phyloP scores from a whole-genome alignment of 108 stramenopile species.

The Pseudonitzschia pungens region DNA sequence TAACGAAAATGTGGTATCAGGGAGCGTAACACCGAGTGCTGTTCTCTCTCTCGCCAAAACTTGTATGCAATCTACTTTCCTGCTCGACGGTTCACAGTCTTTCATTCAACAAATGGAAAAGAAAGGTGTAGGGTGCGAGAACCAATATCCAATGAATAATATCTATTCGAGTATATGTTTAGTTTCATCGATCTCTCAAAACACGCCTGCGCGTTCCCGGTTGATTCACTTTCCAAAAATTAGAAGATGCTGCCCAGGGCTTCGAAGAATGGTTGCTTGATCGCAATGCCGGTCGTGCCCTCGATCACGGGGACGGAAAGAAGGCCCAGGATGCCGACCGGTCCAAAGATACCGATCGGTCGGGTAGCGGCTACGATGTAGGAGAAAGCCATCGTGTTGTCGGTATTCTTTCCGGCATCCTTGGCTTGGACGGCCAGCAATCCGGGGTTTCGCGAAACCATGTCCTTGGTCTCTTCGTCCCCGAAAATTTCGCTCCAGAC shows the following conservation, averaged over 20 bases:
- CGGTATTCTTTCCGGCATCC: slow-evolving; percentile 56
- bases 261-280: slow-evolving; percentile 23
- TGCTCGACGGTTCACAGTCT: too few species aligned
- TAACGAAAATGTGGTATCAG: too few species aligned
- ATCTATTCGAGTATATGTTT: too few species aligned
- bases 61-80: too few species aligned
- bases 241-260: not conserved
- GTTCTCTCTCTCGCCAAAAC: too few species aligned
- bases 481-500: slow-evolving; percentile 75
- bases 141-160: too few species aligned
- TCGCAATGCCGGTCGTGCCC: slow-evolving; percentile 46
- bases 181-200: too few species aligned
- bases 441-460: slow-evolving; percentile 83
- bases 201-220: too few species aligned
- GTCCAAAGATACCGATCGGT: slow-evolving; percentile 55
- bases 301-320: slow-evolving; percentile 64
- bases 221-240: not conserved
- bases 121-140: too few species aligned
- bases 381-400: slow-evolving; percentile 69
- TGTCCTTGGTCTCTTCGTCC: slow-evolving; percentile 74
- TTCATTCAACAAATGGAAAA: too few species aligned
- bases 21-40: too few species aligned
- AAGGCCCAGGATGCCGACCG: slow-evolving; percentile 42
- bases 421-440: slow-evolving; percentile 71
- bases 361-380: slow-evolving; percentile 72